phyloP scores from a whole-genome alignment of 2,329 filamentous ascomycete species.

The Cladosporium sp. region DNA sequence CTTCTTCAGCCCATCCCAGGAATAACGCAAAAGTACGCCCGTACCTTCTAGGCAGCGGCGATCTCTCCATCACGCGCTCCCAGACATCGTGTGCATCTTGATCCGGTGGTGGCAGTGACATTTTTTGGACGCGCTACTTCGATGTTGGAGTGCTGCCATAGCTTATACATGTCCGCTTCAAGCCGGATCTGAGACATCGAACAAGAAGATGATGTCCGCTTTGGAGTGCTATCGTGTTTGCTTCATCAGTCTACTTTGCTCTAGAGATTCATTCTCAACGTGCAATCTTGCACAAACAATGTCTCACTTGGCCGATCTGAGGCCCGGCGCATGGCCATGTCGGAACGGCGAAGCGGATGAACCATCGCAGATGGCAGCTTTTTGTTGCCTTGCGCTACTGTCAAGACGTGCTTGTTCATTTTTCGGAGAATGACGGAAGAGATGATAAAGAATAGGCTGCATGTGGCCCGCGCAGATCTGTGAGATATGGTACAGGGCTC shows the following conservation, averaged over 20 bases:
- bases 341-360: no score
- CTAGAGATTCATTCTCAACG: background rate
- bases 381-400: no score
- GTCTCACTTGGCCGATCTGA: background rate
- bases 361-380: no score
- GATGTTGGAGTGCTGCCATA: background rate
- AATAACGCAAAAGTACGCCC: conserved; percentile 1
- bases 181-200: background rate
- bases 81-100: background rate
- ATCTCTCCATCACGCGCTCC: conserved; percentile 1
- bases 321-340: background rate
- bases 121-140: background rate
- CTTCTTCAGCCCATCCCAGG: conserved; percentile 7
- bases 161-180: background rate
- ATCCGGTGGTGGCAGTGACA: background rate
- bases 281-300: background rate
- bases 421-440: no score
- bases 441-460: no score
- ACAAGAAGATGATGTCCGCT: background rate
- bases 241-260: background rate
- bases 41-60: background rate
- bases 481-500: no score
- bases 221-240: background rate
- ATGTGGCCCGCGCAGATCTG: no score
- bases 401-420: no score